A percentile compares a stretch with the other conserved stretches of the same genome.
These are phyloP conservation scores for Acrocalymma vagum DNA, from an alignment of 2,329 filamentous ascomycete genomes.

Conservation along the genomic window DNA sequence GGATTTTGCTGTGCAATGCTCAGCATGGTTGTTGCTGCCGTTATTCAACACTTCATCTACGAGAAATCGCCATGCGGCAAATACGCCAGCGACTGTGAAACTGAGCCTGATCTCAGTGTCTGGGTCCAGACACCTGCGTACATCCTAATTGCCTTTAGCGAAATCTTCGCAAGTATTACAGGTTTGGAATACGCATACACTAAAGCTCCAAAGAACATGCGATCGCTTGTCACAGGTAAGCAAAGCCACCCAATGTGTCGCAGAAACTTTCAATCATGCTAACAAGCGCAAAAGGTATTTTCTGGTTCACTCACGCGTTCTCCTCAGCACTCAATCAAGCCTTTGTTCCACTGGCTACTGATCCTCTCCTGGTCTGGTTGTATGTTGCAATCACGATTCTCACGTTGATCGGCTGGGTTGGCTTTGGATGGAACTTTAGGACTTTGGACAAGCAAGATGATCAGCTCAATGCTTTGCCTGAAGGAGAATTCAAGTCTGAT, in stretches of 20 bases:
- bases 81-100: conserved; percentile 44
- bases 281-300: too few species aligned
- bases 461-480: conserved; percentile 40
- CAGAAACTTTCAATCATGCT: too few species aligned
- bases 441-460: conserved; percentile 39
- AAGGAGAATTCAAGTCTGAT: conserved; percentile 27
- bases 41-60: conserved; percentile 66
- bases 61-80: conserved; percentile 54
- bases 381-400: conserved; percentile 42
- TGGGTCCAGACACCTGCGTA: conserved; percentile 61
- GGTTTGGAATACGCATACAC: conserved; percentile 76
- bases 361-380: conserved; percentile 32
- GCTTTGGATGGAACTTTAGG: conserved; percentile 39
- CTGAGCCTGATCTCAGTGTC: conserved; percentile 56
- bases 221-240: conserved; percentile 38
- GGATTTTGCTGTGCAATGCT: conserved; percentile 73
- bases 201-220: conserved; percentile 73
- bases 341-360: conserved; percentile 26
- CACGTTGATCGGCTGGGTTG: conserved; percentile 35
- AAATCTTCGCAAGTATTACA: conserved; percentile 71
- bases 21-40: conserved; percentile 66
- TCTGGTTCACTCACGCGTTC: conserved; percentile 43
- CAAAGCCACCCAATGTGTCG: too few species aligned
- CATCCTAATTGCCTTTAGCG: conserved; percentile 62
- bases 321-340: conserved; percentile 30